Percentiles rank a stretch among this genome's conserved stretches.
Evolutionary conservation across 108 stramenopile species (phyloP).

Genomic region (Conticribra weissflogii): DNA sequence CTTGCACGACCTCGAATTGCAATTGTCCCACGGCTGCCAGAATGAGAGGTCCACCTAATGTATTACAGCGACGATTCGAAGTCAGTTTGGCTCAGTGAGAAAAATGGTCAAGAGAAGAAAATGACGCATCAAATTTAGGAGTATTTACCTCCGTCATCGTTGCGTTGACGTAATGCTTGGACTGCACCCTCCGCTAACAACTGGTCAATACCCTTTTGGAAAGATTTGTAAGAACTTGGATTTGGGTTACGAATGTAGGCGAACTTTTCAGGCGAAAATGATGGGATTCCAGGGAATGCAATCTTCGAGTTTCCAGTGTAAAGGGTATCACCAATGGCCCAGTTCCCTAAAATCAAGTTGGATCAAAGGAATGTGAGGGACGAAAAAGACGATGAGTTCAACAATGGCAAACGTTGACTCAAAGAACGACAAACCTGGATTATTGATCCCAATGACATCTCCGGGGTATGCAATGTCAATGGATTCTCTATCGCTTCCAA

Average conservation of each 20-base stretch:
- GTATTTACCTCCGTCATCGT: conserved; percentile 94
- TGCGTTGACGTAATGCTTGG: conserved; percentile 90
- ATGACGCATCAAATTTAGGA: too few species aligned
- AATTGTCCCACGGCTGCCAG: conserved; percentile 95
- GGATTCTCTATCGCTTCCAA: conserved; percentile 89
- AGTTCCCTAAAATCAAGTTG: too few species aligned
- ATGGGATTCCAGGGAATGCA: conserved; percentile 93
- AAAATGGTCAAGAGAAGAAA: too few species aligned
- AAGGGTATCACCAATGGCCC: conserved; percentile 89
- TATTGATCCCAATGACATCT: conserved; percentile 97
- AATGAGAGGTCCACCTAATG: conserved; percentile 89
- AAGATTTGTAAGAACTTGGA: conserved; percentile 91
- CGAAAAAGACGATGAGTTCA: too few species aligned
- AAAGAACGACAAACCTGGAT: too few species aligned
- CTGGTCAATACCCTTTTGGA: conserved; percentile 91
- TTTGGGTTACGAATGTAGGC: conserved; percentile 91
- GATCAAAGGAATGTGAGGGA: too few species aligned
- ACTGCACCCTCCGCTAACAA: conserved; percentile 95
- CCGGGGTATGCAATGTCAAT: conserved; percentile 94
- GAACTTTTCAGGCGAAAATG: conserved; percentile 94
- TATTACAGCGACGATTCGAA: too few species aligned
- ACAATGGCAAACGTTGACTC: too few species aligned
- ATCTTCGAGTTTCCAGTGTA: conserved; percentile 76
- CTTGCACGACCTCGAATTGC: conserved; percentile 95
- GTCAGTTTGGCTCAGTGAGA: too few species aligned